These are phyloP conservation scores for Umbellularia californica DNA, from an alignment of 164 flowering plant genomes.

Conservation along the genomic window DNA sequence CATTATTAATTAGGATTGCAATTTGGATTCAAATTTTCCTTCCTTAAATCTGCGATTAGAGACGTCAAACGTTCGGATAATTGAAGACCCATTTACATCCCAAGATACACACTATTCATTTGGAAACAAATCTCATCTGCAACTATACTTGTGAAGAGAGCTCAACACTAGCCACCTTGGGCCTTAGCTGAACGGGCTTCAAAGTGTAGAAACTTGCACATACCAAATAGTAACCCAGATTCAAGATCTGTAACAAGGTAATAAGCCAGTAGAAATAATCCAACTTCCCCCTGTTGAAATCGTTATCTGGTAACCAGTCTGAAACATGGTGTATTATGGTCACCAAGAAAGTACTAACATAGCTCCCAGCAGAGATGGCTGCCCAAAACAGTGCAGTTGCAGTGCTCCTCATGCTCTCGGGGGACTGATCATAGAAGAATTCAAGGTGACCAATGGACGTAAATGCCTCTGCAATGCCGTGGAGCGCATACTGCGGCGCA, in stretches of 20 bases:
- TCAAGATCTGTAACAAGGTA: slow-evolving; percentile 45
- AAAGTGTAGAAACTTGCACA: slow-evolving; percentile 52
- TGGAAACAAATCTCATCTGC: too few relatives aligned
- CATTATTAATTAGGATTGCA: too few relatives aligned
- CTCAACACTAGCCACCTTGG: not conserved
- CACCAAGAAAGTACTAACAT: slow-evolving; percentile 52
- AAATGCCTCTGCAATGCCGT: slow-evolving; percentile 78
- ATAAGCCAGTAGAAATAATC: slow-evolving; percentile 67
- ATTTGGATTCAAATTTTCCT: too few relatives aligned
- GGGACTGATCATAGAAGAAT: slow-evolving; percentile 72
- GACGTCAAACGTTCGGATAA: too few relatives aligned
- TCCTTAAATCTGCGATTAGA: too few relatives aligned
- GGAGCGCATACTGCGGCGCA: slow-evolving; percentile 64
- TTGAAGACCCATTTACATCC: too few relatives aligned
- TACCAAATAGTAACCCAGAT: slow-evolving; percentile 40
- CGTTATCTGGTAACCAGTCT: slow-evolving; percentile 54
- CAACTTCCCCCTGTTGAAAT: slow-evolving; percentile 54
- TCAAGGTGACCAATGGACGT: slow-evolving; percentile 71
- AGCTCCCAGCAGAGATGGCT: slow-evolving; percentile 55
- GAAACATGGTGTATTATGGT: slow-evolving; percentile 49
- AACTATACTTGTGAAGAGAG: not conserved
- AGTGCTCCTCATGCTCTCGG: slow-evolving; percentile 75
- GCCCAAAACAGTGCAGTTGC: slow-evolving; percentile 64
- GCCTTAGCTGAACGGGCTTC: slow-evolving; percentile 42
- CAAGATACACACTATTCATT: too few relatives aligned